Evolutionary conservation across 1,139 yeast genomes (phyloP).

Genomic region (Wickerhamomyces sp.): DNA sequence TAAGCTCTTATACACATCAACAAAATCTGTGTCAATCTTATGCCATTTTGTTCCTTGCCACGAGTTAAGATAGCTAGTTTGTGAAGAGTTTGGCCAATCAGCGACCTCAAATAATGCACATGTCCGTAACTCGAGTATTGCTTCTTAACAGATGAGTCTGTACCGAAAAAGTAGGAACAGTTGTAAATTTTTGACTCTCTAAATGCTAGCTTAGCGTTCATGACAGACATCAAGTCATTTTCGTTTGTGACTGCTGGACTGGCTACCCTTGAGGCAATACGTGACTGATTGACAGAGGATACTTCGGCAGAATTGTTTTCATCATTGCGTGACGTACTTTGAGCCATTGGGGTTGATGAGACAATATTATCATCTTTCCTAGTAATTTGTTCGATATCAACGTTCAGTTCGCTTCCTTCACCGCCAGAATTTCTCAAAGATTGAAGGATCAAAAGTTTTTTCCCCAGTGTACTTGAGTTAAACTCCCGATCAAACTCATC

Average conservation of each 20-base stretch:
- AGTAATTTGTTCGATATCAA: constrained; percentile 32
- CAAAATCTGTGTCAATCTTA: constrained; percentile 62
- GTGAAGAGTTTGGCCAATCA: constrained; percentile 68
- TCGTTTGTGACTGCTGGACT: constrained; percentile 28
- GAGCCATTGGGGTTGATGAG: constrained; percentile 31
- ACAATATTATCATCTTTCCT: constrained; percentile 23
- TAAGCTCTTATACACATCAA: constrained; percentile 70
- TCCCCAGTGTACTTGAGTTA: constrained; percentile 24
- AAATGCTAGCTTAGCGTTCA: constrained; percentile 38
- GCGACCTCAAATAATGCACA: constrained; percentile 58
- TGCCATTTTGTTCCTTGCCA: constrained; percentile 56
- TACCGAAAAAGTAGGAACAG: constrained; percentile 46
- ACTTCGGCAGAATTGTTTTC: constrained; percentile 4
- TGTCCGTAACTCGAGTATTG: constrained; percentile 50
- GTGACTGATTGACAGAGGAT: too few species aligned
- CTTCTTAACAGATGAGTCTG: constrained; percentile 40
- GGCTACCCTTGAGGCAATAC: constrained; percentile 19
- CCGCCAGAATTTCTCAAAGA: constrained; percentile 29
- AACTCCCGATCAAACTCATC: constrained; percentile 20
- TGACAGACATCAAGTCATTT: constrained; percentile 21
- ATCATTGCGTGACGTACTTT: constrained; percentile 11
- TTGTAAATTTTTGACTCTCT: constrained; percentile 59
- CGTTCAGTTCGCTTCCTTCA: constrained; percentile 29
- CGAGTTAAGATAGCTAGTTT: constrained; percentile 47
- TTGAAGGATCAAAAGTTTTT: constrained; percentile 29